These are phyloP conservation scores for Populus nigra DNA, from an alignment of 345 rosid species.

Conservation along the genomic window DNA sequence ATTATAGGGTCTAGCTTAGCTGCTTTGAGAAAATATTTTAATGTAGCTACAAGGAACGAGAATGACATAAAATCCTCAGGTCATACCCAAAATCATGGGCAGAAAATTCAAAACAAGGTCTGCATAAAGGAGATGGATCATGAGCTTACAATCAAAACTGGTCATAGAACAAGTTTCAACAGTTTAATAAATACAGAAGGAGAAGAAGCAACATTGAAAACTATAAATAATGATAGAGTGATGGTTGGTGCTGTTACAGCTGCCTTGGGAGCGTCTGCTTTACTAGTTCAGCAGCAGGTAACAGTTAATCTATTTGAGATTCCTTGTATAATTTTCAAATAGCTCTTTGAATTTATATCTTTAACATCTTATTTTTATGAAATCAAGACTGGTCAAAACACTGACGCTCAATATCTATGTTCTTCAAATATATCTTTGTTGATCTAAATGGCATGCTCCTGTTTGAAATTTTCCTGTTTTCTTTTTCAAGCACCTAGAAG, in stretches of 20 bases:
- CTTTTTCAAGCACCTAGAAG: background rate
- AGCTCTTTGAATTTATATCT: background rate
- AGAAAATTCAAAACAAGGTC: constrained; percentile 14
- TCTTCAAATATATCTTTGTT: background rate
- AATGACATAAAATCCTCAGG: constrained; percentile 21
- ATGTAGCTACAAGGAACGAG: constrained; percentile 44
- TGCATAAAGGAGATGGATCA: constrained; percentile 15
- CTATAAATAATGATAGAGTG: constrained; percentile 39
- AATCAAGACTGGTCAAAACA: background rate
- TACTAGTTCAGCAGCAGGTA: constrained; percentile 68
- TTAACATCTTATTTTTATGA: background rate
- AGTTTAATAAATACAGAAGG: constrained; percentile 24
- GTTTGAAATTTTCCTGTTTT: constrained; percentile 2
- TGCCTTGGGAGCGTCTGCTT: constrained; percentile 92
- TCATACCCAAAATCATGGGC: constrained; percentile 22
- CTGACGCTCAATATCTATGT: constrained; percentile 1
- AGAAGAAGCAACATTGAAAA: constrained; percentile 32
- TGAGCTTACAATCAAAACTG: constrained; percentile 18
- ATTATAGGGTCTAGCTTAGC: constrained; percentile 87
- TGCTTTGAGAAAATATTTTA: constrained; percentile 67
- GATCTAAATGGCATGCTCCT: background rate
- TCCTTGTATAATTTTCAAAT: background rate
- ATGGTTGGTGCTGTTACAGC: constrained; percentile 88
- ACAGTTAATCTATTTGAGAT: constrained; percentile 13
- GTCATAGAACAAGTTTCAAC: constrained; percentile 20